These are phyloP conservation scores for Xylariaceae sp. DNA, from an alignment of 2,329 filamentous ascomycete genomes.

Conservation along the genomic window DNA sequence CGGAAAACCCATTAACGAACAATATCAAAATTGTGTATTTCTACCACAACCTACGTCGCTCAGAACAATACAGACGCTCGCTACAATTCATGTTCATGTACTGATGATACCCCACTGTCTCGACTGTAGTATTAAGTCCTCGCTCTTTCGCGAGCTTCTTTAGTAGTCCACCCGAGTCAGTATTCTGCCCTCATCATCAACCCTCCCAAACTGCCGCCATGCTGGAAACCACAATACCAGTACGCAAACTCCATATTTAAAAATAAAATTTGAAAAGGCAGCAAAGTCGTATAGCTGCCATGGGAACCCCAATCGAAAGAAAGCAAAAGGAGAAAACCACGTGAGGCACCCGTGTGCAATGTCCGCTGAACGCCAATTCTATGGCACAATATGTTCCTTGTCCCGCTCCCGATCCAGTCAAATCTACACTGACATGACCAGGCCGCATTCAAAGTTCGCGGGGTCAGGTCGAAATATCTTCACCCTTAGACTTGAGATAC, in stretches of 20 bases:
- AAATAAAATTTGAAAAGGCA: not conserved
- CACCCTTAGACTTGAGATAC: not conserved
- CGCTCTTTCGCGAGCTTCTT: too few species aligned
- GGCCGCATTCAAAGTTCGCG: not conserved
- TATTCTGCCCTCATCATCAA: too few species aligned
- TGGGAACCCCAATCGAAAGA: not conserved
- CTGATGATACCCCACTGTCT: too few species aligned
- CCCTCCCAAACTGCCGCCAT: too few species aligned
- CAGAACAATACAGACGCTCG: too few species aligned
- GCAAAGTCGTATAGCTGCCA: not conserved
- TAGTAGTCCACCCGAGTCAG: too few species aligned
- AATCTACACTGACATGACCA: not conserved
- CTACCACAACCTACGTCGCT: too few species aligned
- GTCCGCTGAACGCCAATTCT: not conserved
- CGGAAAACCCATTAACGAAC: too few species aligned
- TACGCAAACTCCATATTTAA: not conserved
- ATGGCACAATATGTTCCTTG: not conserved
- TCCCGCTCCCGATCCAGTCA: not conserved
- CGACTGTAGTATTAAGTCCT: too few species aligned
- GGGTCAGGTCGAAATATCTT: not conserved
- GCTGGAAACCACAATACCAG: not conserved
- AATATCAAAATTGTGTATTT: too few species aligned
- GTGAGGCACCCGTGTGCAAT: not conserved
- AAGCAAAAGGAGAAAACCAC: not conserved
- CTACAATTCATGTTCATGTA: too few species aligned